These are phyloP conservation scores for Geranium rotundifolium DNA, from an alignment of 345 rosid species.

Conservation along the genomic window DNA sequence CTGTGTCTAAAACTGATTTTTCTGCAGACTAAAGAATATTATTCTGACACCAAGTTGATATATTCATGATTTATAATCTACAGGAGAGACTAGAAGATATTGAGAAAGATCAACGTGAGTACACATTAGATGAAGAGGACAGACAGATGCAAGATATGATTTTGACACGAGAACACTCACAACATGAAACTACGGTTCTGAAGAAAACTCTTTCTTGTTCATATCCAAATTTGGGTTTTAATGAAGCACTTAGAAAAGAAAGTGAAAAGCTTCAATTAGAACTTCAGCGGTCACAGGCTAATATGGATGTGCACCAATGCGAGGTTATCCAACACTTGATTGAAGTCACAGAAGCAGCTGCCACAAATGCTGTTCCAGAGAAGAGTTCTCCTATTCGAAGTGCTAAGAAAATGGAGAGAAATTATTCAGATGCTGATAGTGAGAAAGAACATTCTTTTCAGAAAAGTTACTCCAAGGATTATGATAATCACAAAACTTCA, in stretches of 20 bases:
- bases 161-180: slow-evolving; percentile 56
- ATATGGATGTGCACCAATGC: slow-evolving; percentile 70
- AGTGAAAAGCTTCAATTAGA: slow-evolving; percentile 70
- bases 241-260: slow-evolving; percentile 70
- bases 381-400: slow-evolving; percentile 35
- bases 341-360: slow-evolving; percentile 68
- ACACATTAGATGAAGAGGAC: slow-evolving; percentile 86
- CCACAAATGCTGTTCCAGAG: slow-evolving; percentile 25
- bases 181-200: slow-evolving; percentile 51
- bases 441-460: slow-evolving; percentile 34
- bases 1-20: no score
- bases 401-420: slow-evolving; percentile 42
- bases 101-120: slow-evolving; percentile 83
- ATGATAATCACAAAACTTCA: slow-evolving; percentile 38
- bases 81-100: slow-evolving; percentile 84
- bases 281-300: slow-evolving; percentile 73
- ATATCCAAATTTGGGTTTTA: slow-evolving; percentile 74
- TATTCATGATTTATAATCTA: no score
- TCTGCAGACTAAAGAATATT: no score
- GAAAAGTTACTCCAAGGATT: slow-evolving; percentile 35
- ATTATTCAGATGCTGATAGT: slow-evolving; percentile 28
- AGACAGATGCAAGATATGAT: slow-evolving; percentile 76
- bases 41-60: no score
- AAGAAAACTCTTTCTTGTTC: slow-evolving; percentile 81
- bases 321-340: slow-evolving; percentile 83